Evolutionary conservation across 2,329 filamentous ascomycete genomes (phyloP).

Genomic region (Tolypocladium capitatum): DNA sequence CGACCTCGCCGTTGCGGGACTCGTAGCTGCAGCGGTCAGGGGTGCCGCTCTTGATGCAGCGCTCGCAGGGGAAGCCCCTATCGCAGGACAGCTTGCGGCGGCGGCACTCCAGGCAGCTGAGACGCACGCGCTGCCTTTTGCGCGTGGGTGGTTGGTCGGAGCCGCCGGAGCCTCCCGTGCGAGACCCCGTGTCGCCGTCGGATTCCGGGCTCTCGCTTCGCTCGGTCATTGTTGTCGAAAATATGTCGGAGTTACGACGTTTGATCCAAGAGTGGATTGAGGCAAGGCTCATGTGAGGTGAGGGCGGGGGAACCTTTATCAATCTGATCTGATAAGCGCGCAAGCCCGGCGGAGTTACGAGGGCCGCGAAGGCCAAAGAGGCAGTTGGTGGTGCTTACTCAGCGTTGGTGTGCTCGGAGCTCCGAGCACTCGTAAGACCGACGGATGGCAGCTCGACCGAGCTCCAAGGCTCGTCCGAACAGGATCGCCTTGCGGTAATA

Average conservation of each 20-base stretch:
- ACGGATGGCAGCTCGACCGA: too few relatives aligned
- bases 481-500: background rate
- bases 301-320: constrained; percentile 21
- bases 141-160: constrained; percentile 27
- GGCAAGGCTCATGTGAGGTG: constrained; percentile 2
- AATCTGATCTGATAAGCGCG: constrained; percentile 30
- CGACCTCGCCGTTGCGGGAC: constrained; percentile 37
- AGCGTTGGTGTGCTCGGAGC: background rate
- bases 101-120: constrained; percentile 48
- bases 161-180: constrained; percentile 10
- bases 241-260: constrained; percentile 22
- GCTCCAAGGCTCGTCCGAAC: too few relatives aligned
- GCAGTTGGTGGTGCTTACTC: background rate
- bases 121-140: constrained; percentile 45
- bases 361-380: background rate
- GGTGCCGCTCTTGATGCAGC: constrained; percentile 49
- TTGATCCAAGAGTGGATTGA: constrained; percentile 5
- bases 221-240: constrained; percentile 11
- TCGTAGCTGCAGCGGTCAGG: constrained; percentile 48
- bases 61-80: constrained; percentile 46
- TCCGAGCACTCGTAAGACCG: too few relatives aligned
- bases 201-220: constrained; percentile 27
- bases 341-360: constrained; percentile 23
- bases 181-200: constrained; percentile 16
- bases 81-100: constrained; percentile 49